Percentiles rank a stretch among this genome's conserved stretches.
Evolutionary conservation across 2,329 filamentous ascomycete genomes (phyloP).

Genomic region (Stemphylium lycopersici): DNA sequence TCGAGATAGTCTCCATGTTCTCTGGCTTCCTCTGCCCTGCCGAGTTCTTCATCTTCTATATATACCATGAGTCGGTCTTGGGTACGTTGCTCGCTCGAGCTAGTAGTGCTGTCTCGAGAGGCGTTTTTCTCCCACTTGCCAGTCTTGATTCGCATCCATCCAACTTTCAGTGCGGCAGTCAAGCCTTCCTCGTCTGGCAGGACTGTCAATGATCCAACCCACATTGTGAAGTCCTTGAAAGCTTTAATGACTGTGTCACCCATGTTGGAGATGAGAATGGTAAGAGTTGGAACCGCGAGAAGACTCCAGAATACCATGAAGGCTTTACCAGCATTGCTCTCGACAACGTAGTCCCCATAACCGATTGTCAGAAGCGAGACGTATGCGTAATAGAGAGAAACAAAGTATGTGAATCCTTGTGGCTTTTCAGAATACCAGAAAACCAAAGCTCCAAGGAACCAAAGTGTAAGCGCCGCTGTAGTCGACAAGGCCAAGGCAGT

Average conservation of each 20-base stretch:
- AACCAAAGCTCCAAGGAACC: slow-evolving; percentile 58
- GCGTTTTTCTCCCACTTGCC: slow-evolving; percentile 27
- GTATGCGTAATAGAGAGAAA: slow-evolving; percentile 61
- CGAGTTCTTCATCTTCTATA: slow-evolving; percentile 51
- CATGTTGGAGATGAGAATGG: slow-evolving; percentile 62
- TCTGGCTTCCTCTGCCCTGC: slow-evolving; percentile 50
- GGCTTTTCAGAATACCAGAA: slow-evolving; percentile 56
- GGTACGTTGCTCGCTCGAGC: slow-evolving; percentile 19
- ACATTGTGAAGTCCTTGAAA: slow-evolving; percentile 62
- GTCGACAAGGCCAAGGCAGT: slow-evolving; percentile 50
- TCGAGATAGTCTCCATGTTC: slow-evolving; percentile 52
- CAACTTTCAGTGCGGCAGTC: slow-evolving; percentile 41
- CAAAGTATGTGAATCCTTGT: slow-evolving; percentile 59
- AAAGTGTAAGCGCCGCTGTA: slow-evolving; percentile 48
- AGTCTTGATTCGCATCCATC: slow-evolving; percentile 29
- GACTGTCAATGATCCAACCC: slow-evolving; percentile 61
- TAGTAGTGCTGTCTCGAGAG: slow-evolving; percentile 7
- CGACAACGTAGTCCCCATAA: slow-evolving; percentile 58
- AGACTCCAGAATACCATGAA: slow-evolving; percentile 65
- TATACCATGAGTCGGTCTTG: slow-evolving; percentile 46
- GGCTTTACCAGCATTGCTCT: slow-evolving; percentile 58
- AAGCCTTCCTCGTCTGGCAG: slow-evolving; percentile 57
- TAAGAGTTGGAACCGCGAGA: slow-evolving; percentile 61
- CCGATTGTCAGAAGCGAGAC: slow-evolving; percentile 61
- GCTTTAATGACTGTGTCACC: slow-evolving; percentile 61